Evolutionary conservation across 1,284 basidiomycete species (phyloP), one percentile per base, ranked within the genome.

Genomic region (Trametes sp.): DNA sequence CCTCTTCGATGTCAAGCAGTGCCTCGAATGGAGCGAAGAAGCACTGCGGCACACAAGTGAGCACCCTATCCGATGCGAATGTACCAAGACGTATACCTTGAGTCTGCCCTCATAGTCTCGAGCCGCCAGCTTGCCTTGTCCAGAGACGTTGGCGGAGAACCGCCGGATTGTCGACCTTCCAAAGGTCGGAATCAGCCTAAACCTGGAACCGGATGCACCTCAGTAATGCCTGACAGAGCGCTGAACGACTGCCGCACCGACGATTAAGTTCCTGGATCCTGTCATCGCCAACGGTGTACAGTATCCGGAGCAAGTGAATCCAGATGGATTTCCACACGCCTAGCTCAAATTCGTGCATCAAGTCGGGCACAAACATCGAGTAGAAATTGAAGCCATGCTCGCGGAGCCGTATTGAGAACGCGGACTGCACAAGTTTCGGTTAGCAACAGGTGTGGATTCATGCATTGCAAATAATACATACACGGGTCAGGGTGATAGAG

Each of bases 11-110:
- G n/a, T 72, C 70, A 7, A 78, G 67, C 1, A 80, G 63, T 1
- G 72, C 74, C 21, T 79, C 72, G 33, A 78, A 66, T 2, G 57
- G 66, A 0, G 76, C 73, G 4, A 78, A 72, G 2, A 70, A 57
- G 55, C 77, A 79, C 74, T 77, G 65, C 2, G 21, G 4, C 9
- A 65, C 64, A n/a, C n/a, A n/a, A n/a, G n/a, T n/a, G n/a, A n/a
- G n/a, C n/a, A n/a, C n/a, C n/a, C n/a, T n/a, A n/a, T n/a, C n/a
- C n/a, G n/a, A n/a, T n/a, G n/a, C n/a, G n/a, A n/a, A n/a, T 21
- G 70, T 69, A 77, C 70, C 33, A 77, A 66, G 13, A 57, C 74
- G 76, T 63, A n/a, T n/a, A 74, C 73, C 65, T 74, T 65, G 41
- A 75, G 53, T 1, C 73, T 58, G 33, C 73, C 71, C 46, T 76